Evolutionary conservation across 257 asterid species (phyloP), one percentile per base, ranked within the genome.

Genomic region (Fraxinus anomala): DNA sequence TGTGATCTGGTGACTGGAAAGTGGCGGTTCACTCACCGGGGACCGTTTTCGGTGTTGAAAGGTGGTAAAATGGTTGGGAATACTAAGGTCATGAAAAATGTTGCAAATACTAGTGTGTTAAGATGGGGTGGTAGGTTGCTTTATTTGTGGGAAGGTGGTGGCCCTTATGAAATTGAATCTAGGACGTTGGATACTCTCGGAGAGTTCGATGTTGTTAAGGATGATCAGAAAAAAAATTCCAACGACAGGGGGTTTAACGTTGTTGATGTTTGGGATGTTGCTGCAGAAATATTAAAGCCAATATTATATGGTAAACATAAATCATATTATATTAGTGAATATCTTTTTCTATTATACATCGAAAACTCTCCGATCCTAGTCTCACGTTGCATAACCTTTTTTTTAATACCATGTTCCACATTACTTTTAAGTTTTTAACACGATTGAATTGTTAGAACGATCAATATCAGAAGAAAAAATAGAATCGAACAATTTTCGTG

Each of bases 1-100:
- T 85, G 96, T 1, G 97, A 95, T 72, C 88, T 91, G 10, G 82
- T 49, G 33, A 95, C 96, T 1, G 98, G 97, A 3, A 85, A 70
- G 89, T 95, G 99, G 99, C 86, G 89, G 85, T 93, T 95, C 86
- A 93, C 99, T 0, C 98, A 95, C 84, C 94, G 99, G 0, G 99
- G 99, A 11, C 99, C 99, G 68, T 95, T 95, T 42, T 95, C 99
- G 63, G 98, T 95, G 39, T 33, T 95, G 61, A 93, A 89, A 81
- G 98, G 99, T 0, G 97, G 91, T 44, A 90, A 84, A 10, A 93
- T 91, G 94, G 85, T 91, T 42, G 99, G 99, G 39, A 95, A 95
- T 1, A 93, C 99, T 0, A 95, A 95, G 87, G 99, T 95, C 21
- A 95, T 95, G 99, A 95, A 95, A 80, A 95, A 95, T 84, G 99